These are phyloP conservation scores for Arthrinium puccinioides DNA, from an alignment of 2,329 filamentous ascomycete species.

Conservation along the genomic window DNA sequence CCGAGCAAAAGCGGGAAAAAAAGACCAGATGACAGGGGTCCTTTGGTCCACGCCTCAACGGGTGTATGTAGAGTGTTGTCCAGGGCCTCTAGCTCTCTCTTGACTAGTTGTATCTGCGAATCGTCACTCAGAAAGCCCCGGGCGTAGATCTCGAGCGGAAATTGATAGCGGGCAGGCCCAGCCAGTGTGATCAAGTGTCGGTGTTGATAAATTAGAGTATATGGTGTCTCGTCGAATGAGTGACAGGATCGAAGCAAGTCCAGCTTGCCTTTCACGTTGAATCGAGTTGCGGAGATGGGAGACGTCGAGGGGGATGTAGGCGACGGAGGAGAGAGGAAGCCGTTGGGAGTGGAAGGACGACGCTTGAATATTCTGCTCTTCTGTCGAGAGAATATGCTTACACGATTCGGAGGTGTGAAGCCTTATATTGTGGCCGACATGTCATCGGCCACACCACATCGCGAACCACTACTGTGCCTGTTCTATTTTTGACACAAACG, in stretches of 20 bases:
- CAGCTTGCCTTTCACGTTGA: constrained; percentile 45
- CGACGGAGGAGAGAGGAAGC: constrained; percentile 24
- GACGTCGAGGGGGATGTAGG: constrained; percentile 24
- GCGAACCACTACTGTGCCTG: constrained; percentile 25
- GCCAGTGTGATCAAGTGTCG: constrained; percentile 13
- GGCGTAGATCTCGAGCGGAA: constrained; percentile 13
- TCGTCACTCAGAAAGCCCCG: constrained; percentile 9
- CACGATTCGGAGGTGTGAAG: constrained; percentile 38
- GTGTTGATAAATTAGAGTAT: constrained; percentile 32
- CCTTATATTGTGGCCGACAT: constrained; percentile 50
- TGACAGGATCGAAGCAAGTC: constrained; percentile 51
- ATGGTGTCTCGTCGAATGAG: constrained; percentile 38
- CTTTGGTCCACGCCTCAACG: constrained; percentile 21
- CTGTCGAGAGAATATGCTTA: constrained; percentile 28
- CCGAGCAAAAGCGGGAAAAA: constrained; percentile 36
- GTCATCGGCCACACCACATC: constrained; percentile 28
- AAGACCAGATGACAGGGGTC: constrained; percentile 26
- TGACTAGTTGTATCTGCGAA: constrained; percentile 13
- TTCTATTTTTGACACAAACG: constrained; percentile 38
- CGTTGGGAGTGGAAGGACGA: constrained; percentile 36
- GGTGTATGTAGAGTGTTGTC: not conserved
- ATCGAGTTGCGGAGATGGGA: constrained; percentile 24
- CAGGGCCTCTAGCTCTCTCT: constrained; percentile 3
- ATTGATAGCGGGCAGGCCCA: constrained; percentile 16
- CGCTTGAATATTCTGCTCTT: constrained; percentile 41